Conservation (phyloP, 306 rosid genomes). For the Cucurbita pepo region DNA sequence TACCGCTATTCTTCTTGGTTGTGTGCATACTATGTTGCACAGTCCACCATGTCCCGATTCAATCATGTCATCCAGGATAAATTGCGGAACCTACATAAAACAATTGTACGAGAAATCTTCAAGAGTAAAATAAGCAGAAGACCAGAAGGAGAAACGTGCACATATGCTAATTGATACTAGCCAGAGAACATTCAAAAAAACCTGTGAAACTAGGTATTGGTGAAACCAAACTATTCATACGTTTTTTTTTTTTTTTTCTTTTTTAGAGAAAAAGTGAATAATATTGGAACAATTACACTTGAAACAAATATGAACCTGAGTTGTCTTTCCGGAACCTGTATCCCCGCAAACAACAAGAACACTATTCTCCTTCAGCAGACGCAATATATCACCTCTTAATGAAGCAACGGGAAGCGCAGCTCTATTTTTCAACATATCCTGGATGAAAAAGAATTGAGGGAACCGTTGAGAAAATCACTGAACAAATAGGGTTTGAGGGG, state of each 20-base stretch:
- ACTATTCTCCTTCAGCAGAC: conserved; percentile 47
- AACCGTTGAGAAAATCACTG: background rate
- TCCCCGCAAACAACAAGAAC: conserved; percentile 95
- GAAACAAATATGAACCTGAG: conserved; percentile 49
- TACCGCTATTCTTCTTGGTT: conserved; percentile 97
- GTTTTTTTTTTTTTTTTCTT: background rate
- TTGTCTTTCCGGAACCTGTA: conserved; percentile 98
- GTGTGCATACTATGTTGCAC: conserved; percentile 84
- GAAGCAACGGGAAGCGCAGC: conserved; percentile 71
- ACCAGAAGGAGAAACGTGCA: background rate
- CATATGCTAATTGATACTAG: background rate
- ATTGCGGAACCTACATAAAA: conserved; percentile 75
- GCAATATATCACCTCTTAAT: conserved; percentile 53
- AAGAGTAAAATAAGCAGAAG: background rate
- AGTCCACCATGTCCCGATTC: conserved; percentile 62
- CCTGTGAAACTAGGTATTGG: background rate
- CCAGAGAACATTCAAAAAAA: background rate
- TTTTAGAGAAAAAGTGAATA: background rate
- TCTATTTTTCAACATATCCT: conserved; percentile 77
- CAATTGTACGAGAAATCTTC: background rate
- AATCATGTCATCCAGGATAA: conserved; percentile 85
- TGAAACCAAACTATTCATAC: background rate
- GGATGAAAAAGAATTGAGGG: background rate
- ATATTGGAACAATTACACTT: background rate
- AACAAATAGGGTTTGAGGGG: background rate